These are phyloP conservation scores for Melastoma candidum DNA, from an alignment of 441 rosid species.

Conservation along the genomic window DNA sequence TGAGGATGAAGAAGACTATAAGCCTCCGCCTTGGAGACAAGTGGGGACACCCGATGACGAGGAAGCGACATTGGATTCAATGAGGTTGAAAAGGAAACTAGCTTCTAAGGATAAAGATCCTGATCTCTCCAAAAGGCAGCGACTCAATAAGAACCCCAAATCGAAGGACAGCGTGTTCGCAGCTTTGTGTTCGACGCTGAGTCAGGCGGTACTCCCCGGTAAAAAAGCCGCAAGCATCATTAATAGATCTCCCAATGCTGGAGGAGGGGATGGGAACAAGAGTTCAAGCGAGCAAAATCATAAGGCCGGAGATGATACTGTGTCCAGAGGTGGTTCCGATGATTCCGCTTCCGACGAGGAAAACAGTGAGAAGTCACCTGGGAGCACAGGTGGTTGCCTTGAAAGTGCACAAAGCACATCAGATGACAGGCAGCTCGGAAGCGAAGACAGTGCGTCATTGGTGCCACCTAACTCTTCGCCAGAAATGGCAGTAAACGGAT, in stretches of 20 bases:
- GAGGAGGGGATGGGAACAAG: conserved; percentile 19
- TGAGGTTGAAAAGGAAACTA: conserved; percentile 64
- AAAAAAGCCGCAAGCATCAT: conserved; percentile 37
- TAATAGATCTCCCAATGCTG: conserved; percentile 18
- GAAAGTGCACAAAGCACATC: conserved; percentile 40
- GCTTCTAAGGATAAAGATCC: conserved; percentile 35
- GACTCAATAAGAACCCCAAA: no score
- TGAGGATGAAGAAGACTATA: conserved; percentile 88
- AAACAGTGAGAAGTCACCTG: conserved; percentile 6
- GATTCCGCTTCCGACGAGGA: conserved; percentile 38
- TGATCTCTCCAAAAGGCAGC: no score
- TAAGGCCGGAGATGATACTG: conserved; percentile 21
- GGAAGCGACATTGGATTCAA: conserved; percentile 56
- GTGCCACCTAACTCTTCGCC: conserved; percentile 71
- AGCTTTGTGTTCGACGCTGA: conserved; percentile 71
- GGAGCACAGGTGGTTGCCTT: conserved; percentile 25
- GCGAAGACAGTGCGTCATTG: conserved; percentile 48
- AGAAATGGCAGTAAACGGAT: conserved; percentile 92
- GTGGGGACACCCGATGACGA: conserved; percentile 55
- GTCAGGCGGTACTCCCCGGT: conserved; percentile 76
- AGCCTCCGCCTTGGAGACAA: conserved; percentile 78
- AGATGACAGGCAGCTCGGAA: conserved; percentile 58
- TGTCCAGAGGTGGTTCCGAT: conserved; percentile 30
- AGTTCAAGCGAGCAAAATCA: conserved; percentile 27
- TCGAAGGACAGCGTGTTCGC: conserved; percentile 43